Percentiles rank a stretch among this genome's conserved stretches.
Conservation (phyloP, 306 rosid genomes). For the Gynostemma pentaphyllum region DNA sequence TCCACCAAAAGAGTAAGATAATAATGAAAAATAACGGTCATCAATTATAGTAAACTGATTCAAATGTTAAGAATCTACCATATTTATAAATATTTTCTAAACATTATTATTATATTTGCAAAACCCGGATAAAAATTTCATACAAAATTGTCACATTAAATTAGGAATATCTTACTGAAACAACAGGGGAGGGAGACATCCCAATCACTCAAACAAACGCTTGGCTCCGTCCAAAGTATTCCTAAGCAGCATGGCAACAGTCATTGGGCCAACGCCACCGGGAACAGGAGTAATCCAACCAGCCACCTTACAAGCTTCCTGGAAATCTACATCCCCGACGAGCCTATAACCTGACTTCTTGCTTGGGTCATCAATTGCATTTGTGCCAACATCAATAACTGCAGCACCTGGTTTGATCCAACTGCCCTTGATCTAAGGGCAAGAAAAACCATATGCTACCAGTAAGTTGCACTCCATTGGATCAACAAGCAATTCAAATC, state of each 20-base stretch:
- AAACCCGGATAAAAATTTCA: too few relatives aligned
- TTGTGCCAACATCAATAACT: conserved; percentile 79
- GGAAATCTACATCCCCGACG: conserved; percentile 80
- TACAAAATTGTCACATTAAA: too few relatives aligned
- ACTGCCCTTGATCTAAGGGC: conserved; percentile 57
- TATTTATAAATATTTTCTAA: too few relatives aligned
- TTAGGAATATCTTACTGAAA: too few relatives aligned
- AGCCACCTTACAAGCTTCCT: conserved; percentile 67
- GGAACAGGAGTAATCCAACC: conserved; percentile 88
- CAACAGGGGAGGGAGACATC: too few relatives aligned
- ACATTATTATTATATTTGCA: too few relatives aligned
- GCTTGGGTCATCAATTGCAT: conserved; percentile 59
- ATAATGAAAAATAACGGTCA: too few relatives aligned
- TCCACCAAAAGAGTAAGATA: too few relatives aligned
- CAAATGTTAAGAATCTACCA: too few relatives aligned
- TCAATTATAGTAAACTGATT: too few relatives aligned
- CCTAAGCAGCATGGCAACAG: conserved; percentile 73
- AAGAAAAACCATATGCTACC: too few relatives aligned
- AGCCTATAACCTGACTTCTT: conserved; percentile 70
- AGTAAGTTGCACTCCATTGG: neutral
- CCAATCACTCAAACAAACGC: conserved; percentile 31
- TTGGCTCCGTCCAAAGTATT: conserved; percentile 79
- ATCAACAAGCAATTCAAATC: neutral
- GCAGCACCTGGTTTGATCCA: conserved; percentile 94
- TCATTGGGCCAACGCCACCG: conserved; percentile 86